phyloP scores from a whole-genome alignment of 352 stramenopile genomes.

The Ophiocytium majus region DNA sequence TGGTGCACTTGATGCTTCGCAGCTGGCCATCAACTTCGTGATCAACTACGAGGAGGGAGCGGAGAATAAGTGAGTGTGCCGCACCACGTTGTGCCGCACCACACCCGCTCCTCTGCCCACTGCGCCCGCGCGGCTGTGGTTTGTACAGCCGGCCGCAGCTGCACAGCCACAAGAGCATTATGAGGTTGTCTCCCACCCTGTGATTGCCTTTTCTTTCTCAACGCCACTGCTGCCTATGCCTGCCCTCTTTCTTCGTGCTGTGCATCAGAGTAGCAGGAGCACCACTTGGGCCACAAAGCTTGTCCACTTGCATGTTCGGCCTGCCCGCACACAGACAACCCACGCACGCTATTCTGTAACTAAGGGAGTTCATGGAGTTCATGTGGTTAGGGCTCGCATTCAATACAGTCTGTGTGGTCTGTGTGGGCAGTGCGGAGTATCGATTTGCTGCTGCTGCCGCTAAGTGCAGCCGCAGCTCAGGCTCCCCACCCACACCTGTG shows the following conservation, averaged over 20 bases:
- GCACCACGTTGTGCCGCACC: neutral
- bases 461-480: neutral
- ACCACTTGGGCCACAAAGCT: too few species aligned
- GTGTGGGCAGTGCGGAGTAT: neutral
- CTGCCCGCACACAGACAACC: too few species aligned
- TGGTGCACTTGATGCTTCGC: neutral
- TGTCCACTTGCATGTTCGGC: too few species aligned
- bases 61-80: conserved; percentile 66
- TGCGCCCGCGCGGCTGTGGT: neutral
- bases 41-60: conserved; percentile 95
- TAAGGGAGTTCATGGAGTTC: neutral
- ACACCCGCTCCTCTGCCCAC: neutral
- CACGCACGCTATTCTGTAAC: too few species aligned
- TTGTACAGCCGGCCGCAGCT: neutral
- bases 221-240: too few species aligned
- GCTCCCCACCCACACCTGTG: neutral
- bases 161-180: too few species aligned
- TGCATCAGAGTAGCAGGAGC: too few species aligned
- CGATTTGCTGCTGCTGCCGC: neutral
- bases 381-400: neutral
- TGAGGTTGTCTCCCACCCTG: too few species aligned
- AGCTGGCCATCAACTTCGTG: conserved; percentile 87
- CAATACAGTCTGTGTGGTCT: neutral
- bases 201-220: too few species aligned
- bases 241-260: too few species aligned